Conservation (phyloP, 2,329 filamentous ascomycete genomes). For the Rutstroemia sp. region DNA sequence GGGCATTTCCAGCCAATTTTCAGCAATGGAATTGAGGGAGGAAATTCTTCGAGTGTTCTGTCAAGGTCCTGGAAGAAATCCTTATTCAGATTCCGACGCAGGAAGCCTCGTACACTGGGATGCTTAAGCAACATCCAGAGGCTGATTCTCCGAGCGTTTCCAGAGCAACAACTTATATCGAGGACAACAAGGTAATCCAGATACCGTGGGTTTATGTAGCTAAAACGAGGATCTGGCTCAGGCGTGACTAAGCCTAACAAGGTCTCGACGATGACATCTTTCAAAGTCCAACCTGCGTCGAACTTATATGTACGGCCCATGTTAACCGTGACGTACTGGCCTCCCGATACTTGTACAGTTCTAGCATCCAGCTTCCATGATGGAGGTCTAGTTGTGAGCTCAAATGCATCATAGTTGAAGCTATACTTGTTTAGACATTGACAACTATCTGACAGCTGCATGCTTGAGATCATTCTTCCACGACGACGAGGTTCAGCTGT, state of each 20-base stretch:
- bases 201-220: not conserved
- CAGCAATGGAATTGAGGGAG: not conserved
- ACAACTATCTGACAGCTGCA: not conserved
- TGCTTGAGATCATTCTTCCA: not conserved
- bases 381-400: not conserved
- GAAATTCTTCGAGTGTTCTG: not conserved
- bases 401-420: not conserved
- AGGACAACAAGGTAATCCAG: constrained; percentile 2
- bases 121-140: not conserved
- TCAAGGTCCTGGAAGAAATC: not conserved
- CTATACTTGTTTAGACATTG: not conserved
- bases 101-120: not conserved
- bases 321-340: not conserved
- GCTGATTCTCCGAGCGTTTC: constrained; percentile 4
- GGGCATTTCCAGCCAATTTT: not conserved
- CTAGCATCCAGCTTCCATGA: not conserved
- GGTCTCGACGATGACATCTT: constrained; percentile 5
- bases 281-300: constrained; percentile 9
- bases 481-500: not conserved
- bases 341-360: not conserved
- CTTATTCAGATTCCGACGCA: not conserved
- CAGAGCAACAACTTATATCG: constrained; percentile 2
- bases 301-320: constrained; percentile 7
- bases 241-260: not conserved
- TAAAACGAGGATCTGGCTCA: not conserved